Percentiles rank a stretch among this genome's conserved stretches.
Evolutionary conservation across 257 asterid genomes (phyloP).

Genomic region (Jasminum sambac): DNA sequence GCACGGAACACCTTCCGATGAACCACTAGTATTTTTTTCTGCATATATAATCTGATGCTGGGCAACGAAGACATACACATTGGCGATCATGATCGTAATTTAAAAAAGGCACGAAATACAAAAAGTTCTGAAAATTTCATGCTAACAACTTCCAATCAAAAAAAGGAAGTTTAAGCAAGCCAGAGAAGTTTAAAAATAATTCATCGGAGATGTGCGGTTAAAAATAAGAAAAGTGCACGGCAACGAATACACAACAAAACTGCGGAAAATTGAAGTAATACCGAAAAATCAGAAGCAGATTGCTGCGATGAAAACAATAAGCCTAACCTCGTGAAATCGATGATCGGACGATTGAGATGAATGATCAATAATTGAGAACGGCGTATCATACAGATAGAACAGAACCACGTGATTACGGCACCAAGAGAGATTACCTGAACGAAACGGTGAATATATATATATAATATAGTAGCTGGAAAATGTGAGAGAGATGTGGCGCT

Average conservation of each 20-base stretch:
- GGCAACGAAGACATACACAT: background rate
- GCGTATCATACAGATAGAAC: background rate
- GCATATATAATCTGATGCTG: background rate
- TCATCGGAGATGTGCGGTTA: background rate
- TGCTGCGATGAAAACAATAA: background rate
- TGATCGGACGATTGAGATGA: constrained; percentile 19
- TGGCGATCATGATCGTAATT: background rate
- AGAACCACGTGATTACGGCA: background rate
- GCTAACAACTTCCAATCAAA: background rate
- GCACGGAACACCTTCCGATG: background rate
- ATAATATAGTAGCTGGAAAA: too few relatives aligned
- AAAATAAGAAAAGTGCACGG: background rate
- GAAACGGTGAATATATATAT: background rate
- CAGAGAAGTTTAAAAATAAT: background rate
- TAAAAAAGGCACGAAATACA: background rate
- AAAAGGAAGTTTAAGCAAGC: background rate
- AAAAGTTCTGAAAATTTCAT: background rate
- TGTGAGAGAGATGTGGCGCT: too few relatives aligned
- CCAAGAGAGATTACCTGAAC: background rate
- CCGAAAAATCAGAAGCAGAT: background rate
- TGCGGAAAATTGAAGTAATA: background rate
- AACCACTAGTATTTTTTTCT: background rate
- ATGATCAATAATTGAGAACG: constrained; percentile 19
- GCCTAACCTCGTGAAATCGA: constrained; percentile 11
- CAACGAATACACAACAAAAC: constrained; percentile 5